Evolutionary conservation across 495 filamentous ascomycete species (phyloP).

Genomic region (Xylaria intraflava): DNA sequence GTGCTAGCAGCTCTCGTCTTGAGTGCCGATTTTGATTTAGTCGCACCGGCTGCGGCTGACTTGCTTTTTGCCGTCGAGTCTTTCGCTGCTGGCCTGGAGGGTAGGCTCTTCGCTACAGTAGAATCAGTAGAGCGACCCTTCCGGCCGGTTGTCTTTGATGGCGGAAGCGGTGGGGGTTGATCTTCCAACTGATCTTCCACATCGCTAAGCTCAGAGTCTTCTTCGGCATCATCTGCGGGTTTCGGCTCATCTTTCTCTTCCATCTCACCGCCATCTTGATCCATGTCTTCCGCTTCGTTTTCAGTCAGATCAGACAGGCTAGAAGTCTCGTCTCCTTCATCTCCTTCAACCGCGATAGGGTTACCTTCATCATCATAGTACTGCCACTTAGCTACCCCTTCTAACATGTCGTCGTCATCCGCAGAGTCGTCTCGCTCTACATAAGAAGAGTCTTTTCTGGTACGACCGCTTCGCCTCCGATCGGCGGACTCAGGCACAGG

Average conservation of each 20-base stretch:
- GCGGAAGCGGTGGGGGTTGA: slow-evolving; percentile 13
- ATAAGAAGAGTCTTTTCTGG: slow-evolving; percentile 35
- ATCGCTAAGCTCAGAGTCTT: slow-evolving; percentile 23
- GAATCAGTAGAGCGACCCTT: slow-evolving; percentile 15
- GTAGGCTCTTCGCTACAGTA: slow-evolving; percentile 13
- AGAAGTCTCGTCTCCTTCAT: slow-evolving; percentile 18
- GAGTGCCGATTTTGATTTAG: slow-evolving; percentile 20
- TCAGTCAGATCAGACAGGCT: slow-evolving; percentile 18
- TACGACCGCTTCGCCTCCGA: slow-evolving; percentile 48
- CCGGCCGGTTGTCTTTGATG: slow-evolving; percentile 18
- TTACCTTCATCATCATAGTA: slow-evolving; percentile 34
- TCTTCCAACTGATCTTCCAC: slow-evolving; percentile 20
- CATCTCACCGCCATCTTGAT: slow-evolving; percentile 12
- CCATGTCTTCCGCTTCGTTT: slow-evolving; percentile 22
- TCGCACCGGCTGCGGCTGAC: slow-evolving; percentile 14
- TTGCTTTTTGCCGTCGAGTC: slow-evolving; percentile 16
- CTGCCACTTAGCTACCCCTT: slow-evolving; percentile 50
- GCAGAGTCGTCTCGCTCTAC: slow-evolving; percentile 47
- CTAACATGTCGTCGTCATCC: slow-evolving; percentile 52
- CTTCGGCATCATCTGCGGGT: slow-evolving; percentile 13
- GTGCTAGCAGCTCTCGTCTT: slow-evolving; percentile 17
- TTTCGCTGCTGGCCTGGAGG: slow-evolving; percentile 22
- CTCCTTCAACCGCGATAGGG: slow-evolving; percentile 14
- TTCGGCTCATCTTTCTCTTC: background rate
- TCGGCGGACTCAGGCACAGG: slow-evolving; percentile 24